phyloP scores from a whole-genome alignment of 306 rosid genomes.

The Dryas octopetala region DNA sequence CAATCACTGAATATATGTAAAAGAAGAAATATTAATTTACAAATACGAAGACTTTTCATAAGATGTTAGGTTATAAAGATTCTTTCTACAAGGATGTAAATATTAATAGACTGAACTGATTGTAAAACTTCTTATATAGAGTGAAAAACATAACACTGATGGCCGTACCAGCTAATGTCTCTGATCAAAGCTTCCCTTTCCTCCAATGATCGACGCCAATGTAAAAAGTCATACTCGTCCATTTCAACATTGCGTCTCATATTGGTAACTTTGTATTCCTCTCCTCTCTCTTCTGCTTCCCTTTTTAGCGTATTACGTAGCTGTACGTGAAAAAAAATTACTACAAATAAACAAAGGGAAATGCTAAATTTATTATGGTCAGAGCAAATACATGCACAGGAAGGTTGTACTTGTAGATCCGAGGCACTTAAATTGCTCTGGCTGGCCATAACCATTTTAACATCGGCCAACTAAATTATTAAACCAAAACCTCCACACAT shows the following conservation, averaged over 20 bases:
- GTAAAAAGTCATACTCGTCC: constrained; percentile 90
- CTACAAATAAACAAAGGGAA: neutral
- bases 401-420: too few relatives aligned
- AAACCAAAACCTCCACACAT: neutral
- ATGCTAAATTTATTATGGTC: neutral
- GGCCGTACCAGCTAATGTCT: constrained; percentile 83
- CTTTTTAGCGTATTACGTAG: constrained; percentile 42
- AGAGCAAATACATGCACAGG: too few relatives aligned
- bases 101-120: neutral
- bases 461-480: neutral
- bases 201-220: constrained; percentile 90
- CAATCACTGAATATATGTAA: too few relatives aligned
- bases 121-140: neutral
- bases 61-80: too few relatives aligned
- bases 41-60: too few relatives aligned
- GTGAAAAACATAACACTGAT: constrained; percentile 5
- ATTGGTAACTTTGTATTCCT: constrained; percentile 57
- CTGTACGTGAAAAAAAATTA: constrained; percentile 37
- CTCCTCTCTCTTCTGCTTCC: constrained; percentile 82
- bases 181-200: constrained; percentile 92
- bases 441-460: neutral
- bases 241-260: constrained; percentile 84
- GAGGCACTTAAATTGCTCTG: neutral
- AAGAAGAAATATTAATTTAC: too few relatives aligned
- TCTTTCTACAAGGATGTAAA: too few relatives aligned